These are phyloP conservation scores for Aspergillus bombycis DNA, from an alignment of 2,329 filamentous ascomycete species.

Conservation along the genomic window DNA sequence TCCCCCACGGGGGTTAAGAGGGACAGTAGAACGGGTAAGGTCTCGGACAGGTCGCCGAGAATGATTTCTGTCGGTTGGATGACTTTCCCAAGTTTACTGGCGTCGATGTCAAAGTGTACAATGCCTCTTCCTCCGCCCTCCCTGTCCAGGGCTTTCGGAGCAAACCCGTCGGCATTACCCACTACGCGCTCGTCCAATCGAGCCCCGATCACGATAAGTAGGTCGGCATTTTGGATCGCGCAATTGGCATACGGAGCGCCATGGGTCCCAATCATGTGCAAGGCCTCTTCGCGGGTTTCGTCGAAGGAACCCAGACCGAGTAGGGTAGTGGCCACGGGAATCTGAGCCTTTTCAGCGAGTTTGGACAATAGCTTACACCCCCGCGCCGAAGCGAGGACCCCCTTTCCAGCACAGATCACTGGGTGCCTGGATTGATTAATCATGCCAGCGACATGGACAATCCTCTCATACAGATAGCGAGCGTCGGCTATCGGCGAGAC, in stretches of 20 bases:
- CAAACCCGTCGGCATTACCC: background rate
- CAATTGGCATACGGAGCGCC: background rate
- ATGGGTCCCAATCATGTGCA: background rate
- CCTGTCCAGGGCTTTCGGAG: background rate
- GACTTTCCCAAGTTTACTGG: background rate
- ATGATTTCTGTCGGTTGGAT: slow-evolving; percentile 4
- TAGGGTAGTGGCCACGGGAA: slow-evolving; percentile 6
- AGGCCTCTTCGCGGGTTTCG: slow-evolving; percentile 5
- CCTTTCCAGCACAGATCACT: slow-evolving; percentile 5
- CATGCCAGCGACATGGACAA: background rate
- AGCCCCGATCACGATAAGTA: background rate
- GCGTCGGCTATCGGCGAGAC: background rate
- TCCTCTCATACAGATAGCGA: background rate
- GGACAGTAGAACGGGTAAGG: background rate
- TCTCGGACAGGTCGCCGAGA: background rate
- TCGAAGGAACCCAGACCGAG: slow-evolving; percentile 3
- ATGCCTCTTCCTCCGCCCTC: background rate
- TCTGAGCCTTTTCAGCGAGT: slow-evolving; percentile 2
- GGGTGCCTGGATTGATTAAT: background rate
- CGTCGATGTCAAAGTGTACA: slow-evolving; percentile 5
- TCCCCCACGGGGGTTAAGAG: background rate
- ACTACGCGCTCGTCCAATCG: background rate
- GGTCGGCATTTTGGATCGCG: background rate
- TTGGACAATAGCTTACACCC: background rate
- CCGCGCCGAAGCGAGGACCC: background rate